Conservation (phyloP, 1,139 yeast species). For the Candida tropicalis region DNA sequence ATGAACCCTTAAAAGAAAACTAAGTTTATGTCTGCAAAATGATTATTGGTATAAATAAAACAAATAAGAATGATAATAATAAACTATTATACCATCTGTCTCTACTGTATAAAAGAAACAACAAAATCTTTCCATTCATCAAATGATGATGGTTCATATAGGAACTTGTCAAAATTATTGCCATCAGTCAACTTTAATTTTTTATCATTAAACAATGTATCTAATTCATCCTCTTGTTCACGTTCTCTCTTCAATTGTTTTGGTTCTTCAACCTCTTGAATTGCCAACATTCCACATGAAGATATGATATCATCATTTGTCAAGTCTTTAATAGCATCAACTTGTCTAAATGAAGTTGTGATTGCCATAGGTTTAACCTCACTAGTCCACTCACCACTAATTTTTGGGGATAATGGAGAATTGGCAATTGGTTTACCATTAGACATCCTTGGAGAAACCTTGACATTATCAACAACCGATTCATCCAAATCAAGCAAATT, state of each 20-base stretch:
- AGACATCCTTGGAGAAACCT: slow-evolving; percentile 5
- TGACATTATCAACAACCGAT: slow-evolving; percentile 29
- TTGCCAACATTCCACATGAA: slow-evolving; percentile 22
- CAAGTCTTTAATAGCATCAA: slow-evolving; percentile 38
- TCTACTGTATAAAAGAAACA: slow-evolving; percentile 13
- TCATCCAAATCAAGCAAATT: slow-evolving; percentile 53
- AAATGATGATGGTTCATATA: slow-evolving; percentile 39
- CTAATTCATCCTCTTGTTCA: slow-evolving; percentile 40
- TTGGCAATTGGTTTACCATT: slow-evolving; percentile 17
- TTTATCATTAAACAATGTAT: slow-evolving; percentile 40
- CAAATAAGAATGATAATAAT: background rate
- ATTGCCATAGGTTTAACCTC: slow-evolving; percentile 50
- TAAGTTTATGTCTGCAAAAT: too few species aligned
- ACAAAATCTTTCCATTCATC: slow-evolving; percentile 42
- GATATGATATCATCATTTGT: slow-evolving; percentile 33
- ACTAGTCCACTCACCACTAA: slow-evolving; percentile 44
- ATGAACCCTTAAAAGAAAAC: too few species aligned
- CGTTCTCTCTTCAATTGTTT: slow-evolving; percentile 25
- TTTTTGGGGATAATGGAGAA: slow-evolving; percentile 39
- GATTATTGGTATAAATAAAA: too few species aligned
- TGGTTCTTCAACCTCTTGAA: slow-evolving; percentile 4
- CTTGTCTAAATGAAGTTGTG: slow-evolving; percentile 49
- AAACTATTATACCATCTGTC: background rate
- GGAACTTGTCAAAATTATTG: slow-evolving; percentile 22
- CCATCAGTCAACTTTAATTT: slow-evolving; percentile 26